These are phyloP conservation scores for Alternaria rosae DNA, from an alignment of 2,329 filamentous ascomycete species.

Conservation along the genomic window DNA sequence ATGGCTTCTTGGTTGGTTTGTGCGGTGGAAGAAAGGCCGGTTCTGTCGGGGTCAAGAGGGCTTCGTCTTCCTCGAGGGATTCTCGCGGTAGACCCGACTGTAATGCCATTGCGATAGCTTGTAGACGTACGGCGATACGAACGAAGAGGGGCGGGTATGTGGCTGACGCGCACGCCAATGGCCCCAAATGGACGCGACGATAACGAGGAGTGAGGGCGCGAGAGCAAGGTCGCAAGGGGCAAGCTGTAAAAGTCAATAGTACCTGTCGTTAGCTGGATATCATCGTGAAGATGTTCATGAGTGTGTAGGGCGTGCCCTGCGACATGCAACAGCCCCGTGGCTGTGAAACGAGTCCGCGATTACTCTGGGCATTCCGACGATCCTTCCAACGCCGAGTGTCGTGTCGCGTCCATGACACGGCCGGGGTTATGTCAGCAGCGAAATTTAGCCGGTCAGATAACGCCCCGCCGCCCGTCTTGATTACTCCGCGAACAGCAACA, in stretches of 20 bases:
- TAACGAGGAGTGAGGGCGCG: background rate
- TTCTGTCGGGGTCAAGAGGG: conserved; percentile 25
- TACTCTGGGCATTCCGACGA: background rate
- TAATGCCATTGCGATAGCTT: conserved; percentile 15
- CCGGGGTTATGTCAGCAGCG: conserved; percentile 6
- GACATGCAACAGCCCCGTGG: background rate
- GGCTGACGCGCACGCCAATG: background rate
- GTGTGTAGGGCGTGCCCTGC: background rate
- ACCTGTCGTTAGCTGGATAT: background rate
- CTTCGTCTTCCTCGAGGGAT: conserved; percentile 28
- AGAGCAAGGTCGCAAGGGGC: background rate
- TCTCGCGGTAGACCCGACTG: conserved; percentile 11
- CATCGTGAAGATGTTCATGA: background rate
- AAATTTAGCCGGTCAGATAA: background rate
- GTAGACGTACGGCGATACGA: background rate
- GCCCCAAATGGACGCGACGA: background rate
- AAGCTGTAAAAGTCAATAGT: background rate
- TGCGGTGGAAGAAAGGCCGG: background rate
- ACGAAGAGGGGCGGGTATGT: background rate
- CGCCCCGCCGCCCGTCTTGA: background rate
- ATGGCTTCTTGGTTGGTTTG: conserved; percentile 36
- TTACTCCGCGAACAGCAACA: background rate
- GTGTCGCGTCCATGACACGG: background rate
- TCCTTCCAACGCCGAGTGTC: background rate
- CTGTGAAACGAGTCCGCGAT: background rate